Base-by-base conservation (phyloP, 768 basidiomycete species). In the Rossbeevera mucosa region DNA sequence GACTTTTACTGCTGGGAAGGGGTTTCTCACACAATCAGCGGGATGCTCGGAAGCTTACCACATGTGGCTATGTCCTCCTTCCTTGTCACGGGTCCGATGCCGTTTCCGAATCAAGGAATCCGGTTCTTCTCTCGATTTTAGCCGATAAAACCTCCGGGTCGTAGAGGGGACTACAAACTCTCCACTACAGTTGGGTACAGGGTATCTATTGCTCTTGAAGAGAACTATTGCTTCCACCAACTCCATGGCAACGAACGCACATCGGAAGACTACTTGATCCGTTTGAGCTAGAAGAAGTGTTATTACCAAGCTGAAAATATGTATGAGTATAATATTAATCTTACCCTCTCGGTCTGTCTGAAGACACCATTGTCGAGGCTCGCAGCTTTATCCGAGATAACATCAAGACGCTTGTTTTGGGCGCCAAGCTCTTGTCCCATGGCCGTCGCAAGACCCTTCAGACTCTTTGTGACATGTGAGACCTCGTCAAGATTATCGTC, bases 401-500 rank as follows among this genome's bases (percentile, higher is more conserved):
- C 75, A 31, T 82, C 83, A 55, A 98, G 82, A 56, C 93, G 78
- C 7, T 64, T 61, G 73, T 93, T 97, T 77, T 99, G 96, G 21
- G 73, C 76, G 59, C 93, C 86, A 50, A 98, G 82, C 66, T 97
- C 94, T 54, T 89, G 80, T 41, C 89, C 87, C 86, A 91, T 92
- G 4, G 88, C 83, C 55, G 76, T 77, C 6, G 88, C 90, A 18
- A 94, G 73, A 3, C 83, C 81, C 70, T 88, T 91, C 54, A 96
- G 76, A 43, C 82, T 76, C 72, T 85, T 88, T 2, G 89, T 82
- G 47, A 86, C 80, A 47, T 83, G 84, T 30, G 80, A 73, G 53
- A 95, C 88, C 69, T 95, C 93, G 65, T 90, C 84, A 22, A 99
- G 73, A 67, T 98, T 97, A 57, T 80, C 82, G 62, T 97, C 95